phyloP scores from a whole-genome alignment of 2,329 filamentous ascomycete species.

The Aspergillus pseudoterreus region DNA sequence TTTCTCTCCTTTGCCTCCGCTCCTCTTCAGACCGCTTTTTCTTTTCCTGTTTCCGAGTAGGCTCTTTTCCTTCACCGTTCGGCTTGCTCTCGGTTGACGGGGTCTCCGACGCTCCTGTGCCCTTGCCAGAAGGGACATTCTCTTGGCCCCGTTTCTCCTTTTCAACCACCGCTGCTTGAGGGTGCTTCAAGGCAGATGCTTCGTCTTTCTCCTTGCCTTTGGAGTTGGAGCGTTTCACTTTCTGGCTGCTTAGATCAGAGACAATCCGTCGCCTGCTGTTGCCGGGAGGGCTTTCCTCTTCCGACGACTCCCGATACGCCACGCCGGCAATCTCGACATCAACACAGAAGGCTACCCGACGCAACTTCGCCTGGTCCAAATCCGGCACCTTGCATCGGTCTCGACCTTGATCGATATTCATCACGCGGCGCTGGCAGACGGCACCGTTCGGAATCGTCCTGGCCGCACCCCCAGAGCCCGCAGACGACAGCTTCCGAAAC shows the following conservation, averaged over 20 bases:
- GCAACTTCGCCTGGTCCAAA: slow-evolving; percentile 73
- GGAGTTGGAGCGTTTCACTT: slow-evolving; percentile 44
- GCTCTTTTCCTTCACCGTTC: slow-evolving; percentile 37
- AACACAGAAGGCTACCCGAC: slow-evolving; percentile 90
- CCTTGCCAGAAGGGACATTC: slow-evolving; percentile 9
- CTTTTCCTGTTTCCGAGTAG: slow-evolving; percentile 82
- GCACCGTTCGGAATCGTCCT: slow-evolving; percentile 60
- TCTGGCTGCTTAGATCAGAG: slow-evolving; percentile 25
- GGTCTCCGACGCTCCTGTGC: slow-evolving; percentile 6
- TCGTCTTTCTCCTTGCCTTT: slow-evolving; percentile 67
- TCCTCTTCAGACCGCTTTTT: slow-evolving; percentile 94
- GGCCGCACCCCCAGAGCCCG: slow-evolving; percentile 48
- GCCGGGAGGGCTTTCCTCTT: slow-evolving; percentile 42
- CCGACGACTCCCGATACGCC: slow-evolving; percentile 66
- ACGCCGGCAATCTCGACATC: slow-evolving; percentile 94
- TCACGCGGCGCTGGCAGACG: slow-evolving; percentile 71
- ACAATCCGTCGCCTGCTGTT: slow-evolving; percentile 24
- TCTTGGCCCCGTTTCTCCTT: slow-evolving; percentile 50
- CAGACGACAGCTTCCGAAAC: slow-evolving; percentile 75
- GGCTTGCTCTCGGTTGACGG: slow-evolving; percentile 26
- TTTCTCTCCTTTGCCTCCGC: slow-evolving; percentile 85
- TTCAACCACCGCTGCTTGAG: slow-evolving; percentile 53
- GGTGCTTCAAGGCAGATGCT: slow-evolving; percentile 68
- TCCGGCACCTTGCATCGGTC: slow-evolving; percentile 77
- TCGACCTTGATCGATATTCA: slow-evolving; percentile 80